Evolutionary conservation across 768 basidiomycete species (phyloP).

Genomic region (Pluteus cervinus): DNA sequence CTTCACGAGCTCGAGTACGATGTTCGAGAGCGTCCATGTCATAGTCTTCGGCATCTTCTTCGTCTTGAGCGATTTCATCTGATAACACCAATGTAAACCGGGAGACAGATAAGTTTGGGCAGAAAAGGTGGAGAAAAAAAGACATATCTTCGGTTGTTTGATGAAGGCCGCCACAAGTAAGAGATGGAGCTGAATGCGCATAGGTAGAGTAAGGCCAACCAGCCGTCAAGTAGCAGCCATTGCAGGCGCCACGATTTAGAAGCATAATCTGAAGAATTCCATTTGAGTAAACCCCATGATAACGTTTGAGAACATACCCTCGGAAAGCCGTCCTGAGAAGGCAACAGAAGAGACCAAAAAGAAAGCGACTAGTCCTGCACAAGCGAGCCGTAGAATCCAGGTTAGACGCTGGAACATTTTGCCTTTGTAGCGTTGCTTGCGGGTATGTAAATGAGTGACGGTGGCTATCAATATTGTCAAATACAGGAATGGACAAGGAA

Average conservation of each 20-base stretch:
- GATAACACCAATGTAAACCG: conserved; percentile 82
- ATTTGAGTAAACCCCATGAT: conserved; percentile 5
- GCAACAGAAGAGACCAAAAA: conserved; percentile 90
- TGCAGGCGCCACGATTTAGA: conserved; percentile 84
- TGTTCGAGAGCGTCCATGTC: conserved; percentile 72
- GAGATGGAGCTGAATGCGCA: conserved; percentile 74
- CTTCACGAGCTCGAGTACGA: conserved; percentile 44
- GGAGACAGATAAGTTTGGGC: conserved; percentile 14
- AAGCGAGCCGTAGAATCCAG: conserved; percentile 76
- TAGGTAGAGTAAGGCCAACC: conserved; percentile 85
- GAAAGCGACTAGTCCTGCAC: conserved; percentile 79
- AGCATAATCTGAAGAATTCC: conserved; percentile 57
- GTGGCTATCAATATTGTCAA: conserved; percentile 50
- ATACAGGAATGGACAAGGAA: neutral
- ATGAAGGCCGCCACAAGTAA: conserved; percentile 92
- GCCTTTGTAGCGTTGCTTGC: conserved; percentile 84
- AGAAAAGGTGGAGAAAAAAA: conserved; percentile 12
- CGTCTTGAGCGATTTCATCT: conserved; percentile 93
- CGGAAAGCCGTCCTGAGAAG: conserved; percentile 85
- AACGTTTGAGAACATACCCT: conserved; percentile 47
- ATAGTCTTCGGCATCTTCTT: conserved; percentile 90
- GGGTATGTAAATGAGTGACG: conserved; percentile 75
- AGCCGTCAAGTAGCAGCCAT: conserved; percentile 98
- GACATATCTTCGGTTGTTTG: conserved; percentile 80
- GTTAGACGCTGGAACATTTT: conserved; percentile 87